These are phyloP conservation scores for Pseudocercospora fuligena DNA, from an alignment of 2,329 filamentous ascomycete species.

Conservation along the genomic window DNA sequence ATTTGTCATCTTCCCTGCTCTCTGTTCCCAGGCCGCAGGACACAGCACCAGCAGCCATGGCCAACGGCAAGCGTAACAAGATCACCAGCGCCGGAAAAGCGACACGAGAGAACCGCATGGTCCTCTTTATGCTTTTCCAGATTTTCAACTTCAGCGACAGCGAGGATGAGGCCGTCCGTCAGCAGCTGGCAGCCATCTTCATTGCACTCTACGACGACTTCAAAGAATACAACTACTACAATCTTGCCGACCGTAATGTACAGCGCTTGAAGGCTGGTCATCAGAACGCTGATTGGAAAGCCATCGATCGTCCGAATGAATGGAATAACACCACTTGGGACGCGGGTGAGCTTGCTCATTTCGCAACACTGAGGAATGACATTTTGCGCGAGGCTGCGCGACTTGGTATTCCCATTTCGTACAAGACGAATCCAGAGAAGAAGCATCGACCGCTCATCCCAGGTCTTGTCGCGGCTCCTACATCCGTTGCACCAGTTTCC, in stretches of 20 bases:
- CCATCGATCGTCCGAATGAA: background rate
- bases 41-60: background rate
- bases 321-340: background rate
- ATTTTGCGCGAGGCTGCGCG: background rate
- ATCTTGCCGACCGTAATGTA: background rate
- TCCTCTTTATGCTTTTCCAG: background rate
- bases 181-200: background rate
- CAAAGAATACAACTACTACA: background rate
- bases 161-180: background rate
- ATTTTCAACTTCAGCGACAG: background rate
- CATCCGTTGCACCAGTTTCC: background rate
- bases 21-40: background rate
- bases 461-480: background rate
- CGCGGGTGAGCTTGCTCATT: background rate
- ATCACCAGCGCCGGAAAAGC: background rate
- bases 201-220: background rate
- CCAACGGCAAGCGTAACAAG: background rate
- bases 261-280: background rate
- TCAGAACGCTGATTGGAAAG: background rate
- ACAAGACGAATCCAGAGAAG: background rate
- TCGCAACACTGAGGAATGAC: background rate
- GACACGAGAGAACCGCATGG: background rate
- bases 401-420: background rate
- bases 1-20: background rate
- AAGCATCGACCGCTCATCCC: background rate